phyloP scores from a whole-genome alignment of 116 monocot species.

The Posidonia oceanica region DNA sequence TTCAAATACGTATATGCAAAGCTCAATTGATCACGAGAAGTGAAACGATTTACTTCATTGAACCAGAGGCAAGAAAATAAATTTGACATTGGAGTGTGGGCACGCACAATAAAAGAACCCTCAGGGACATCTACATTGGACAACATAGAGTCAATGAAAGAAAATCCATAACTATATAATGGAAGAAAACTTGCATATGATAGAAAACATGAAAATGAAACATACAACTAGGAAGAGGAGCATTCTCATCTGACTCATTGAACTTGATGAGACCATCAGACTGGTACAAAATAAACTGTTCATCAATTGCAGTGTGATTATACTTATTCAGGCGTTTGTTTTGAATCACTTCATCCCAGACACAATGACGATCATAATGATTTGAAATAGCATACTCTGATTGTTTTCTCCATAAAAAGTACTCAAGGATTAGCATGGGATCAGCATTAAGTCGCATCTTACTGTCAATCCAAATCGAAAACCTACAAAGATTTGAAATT shows the following conservation, averaged over 20 bases:
- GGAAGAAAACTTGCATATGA: background rate
- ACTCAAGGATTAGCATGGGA: constrained; percentile 72
- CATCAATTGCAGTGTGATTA: constrained; percentile 78
- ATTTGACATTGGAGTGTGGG: constrained; percentile 87
- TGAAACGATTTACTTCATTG: constrained; percentile 81
- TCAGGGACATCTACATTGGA: constrained; percentile 69
- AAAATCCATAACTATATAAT: background rate
- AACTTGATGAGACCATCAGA: constrained; percentile 68
- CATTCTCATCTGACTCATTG: constrained; percentile 46
- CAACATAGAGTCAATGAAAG: constrained; percentile 5
- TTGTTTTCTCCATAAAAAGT: constrained; percentile 64
- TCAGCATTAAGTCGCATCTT: constrained; percentile 73
- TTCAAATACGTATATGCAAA: constrained; percentile 94
- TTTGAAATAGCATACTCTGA: constrained; percentile 83
- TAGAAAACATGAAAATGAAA: constrained; percentile 2
- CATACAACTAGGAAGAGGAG: constrained; percentile 78
- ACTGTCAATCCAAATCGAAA: constrained; percentile 93
- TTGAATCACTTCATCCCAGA: constrained; percentile 85
- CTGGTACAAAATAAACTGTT: constrained; percentile 81
- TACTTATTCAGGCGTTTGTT: constrained; percentile 89
- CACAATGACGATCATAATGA: constrained; percentile 84
- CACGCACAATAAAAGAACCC: constrained; percentile 79
- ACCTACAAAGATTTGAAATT: constrained; percentile 30
- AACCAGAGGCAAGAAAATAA: constrained; percentile 91
- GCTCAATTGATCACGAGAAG: constrained; percentile 80